Evolutionary conservation across 352 stramenopile genomes (phyloP), one percentile per base, ranked within the genome.

Genomic region (Phytophthora constricta): DNA sequence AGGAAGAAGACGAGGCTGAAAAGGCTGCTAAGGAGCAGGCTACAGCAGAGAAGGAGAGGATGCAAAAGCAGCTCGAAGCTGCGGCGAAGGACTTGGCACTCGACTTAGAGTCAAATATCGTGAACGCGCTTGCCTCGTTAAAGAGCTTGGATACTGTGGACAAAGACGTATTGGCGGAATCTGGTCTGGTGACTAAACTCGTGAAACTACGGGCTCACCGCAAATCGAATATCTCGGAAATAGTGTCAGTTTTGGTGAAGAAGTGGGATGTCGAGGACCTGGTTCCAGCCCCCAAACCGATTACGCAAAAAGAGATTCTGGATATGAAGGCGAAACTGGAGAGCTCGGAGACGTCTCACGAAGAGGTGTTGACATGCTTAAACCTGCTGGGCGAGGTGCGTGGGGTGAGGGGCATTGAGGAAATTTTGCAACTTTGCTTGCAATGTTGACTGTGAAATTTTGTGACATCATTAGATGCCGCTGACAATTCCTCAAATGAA

Each of bases 401-500:
- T 57, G n/a, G n/a, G n/a, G n/a, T n/a, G n/a, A n/a, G n/a, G n/a
- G n/a, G n/a, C n/a, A n/a, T 56, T 34, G 16, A 22, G 13, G 3
- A 20, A 4, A 19, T 17, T 34, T 50, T 34, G 25, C 45, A 34
- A 17, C 23, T 19, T 5, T 34, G 8, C 10, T 19, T 62, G 50
- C 39, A 43, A 28, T 50, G 19, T 22, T 70, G 11, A 41, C 27
- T n/a, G 10, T 19, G 17, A n/a, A n/a, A 17, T 27, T 31, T 57
- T 20, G 41, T 46, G 39, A 17, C 34, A 20, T 9, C 56, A 11
- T 45, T 53, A 91, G 82, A 88, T 89, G 79, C 69, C 70, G 0
- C 42, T 93, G 55, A 74, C 82, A 41, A 84, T 92, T 23, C 72
- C 79, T 11, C 72, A 91, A 50, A 46, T 95, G 37, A 89, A 84